Conservation (phyloP, 179 eudicot genomes). For the Silene noctiflora region DNA sequence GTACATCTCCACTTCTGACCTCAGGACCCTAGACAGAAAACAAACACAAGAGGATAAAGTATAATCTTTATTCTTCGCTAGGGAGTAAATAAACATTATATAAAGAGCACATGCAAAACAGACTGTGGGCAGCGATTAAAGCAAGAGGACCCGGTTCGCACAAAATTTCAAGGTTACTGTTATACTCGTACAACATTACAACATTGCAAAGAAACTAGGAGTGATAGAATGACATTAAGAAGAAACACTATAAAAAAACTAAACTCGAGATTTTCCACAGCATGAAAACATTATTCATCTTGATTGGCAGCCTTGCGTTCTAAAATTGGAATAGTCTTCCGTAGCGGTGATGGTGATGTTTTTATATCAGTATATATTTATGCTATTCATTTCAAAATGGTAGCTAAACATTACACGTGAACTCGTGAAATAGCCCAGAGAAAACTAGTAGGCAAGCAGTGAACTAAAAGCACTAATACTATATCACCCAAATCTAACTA, state of each 20-base stretch:
- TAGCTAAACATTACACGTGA: neutral
- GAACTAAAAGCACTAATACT: neutral
- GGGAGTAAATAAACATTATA: conserved; percentile 13
- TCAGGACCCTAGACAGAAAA: conserved; percentile 80
- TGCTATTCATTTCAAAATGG: neutral
- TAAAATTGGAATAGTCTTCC: neutral
- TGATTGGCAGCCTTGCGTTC: neutral
- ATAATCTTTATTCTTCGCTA: conserved; percentile 2
- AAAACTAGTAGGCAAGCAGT: neutral
- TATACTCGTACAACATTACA: neutral
- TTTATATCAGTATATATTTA: neutral
- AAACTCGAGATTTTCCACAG: neutral
- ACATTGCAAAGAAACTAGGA: conserved; percentile 1
- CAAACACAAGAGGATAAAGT: neutral
- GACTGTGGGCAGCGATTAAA: neutral
- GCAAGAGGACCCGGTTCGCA: neutral
- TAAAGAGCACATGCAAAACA: neutral
- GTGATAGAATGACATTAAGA: neutral
- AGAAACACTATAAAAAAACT: neutral
- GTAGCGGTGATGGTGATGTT: neutral
- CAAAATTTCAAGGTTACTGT: neutral
- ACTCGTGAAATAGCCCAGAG: neutral
- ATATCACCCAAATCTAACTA: neutral
- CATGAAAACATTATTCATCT: neutral
- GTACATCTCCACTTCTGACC: conserved; percentile 98